phyloP scores from a whole-genome alignment of 257 asterid species.

The Osmanthus fragrans region DNA sequence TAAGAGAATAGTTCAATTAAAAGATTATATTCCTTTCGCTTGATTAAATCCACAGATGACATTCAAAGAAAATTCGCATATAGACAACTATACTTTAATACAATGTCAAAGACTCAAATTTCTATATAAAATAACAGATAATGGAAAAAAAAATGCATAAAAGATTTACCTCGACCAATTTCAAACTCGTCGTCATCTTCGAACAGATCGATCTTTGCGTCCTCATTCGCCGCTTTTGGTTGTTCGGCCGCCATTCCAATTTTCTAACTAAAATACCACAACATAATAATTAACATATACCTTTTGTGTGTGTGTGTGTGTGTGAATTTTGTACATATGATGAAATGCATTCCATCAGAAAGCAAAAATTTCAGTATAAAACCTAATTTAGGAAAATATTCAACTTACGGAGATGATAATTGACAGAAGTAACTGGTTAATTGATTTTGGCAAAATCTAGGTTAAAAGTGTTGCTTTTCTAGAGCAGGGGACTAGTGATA shows the following conservation, averaged over 20 bases:
- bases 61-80: neutral
- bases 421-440: no score
- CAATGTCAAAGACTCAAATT: neutral
- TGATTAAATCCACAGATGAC: neutral
- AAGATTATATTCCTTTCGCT: neutral
- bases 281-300: neutral
- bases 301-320: neutral
- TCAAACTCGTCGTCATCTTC: constrained; percentile 88
- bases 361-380: no score
- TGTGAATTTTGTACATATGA: neutral
- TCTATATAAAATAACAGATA: neutral
- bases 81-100: neutral
- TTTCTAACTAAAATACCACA: neutral
- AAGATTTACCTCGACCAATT: constrained; percentile 52
- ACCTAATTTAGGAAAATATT: no score
- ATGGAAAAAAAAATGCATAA: neutral
- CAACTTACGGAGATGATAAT: no score
- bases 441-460: no score
- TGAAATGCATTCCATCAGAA: neutral
- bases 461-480: no score
- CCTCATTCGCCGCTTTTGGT: constrained; percentile 62
- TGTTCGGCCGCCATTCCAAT: constrained; percentile 68
- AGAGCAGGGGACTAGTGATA: no score
- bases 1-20: neutral
- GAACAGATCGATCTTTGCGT: constrained; percentile 71